Conservation (phyloP, 2,329 filamentous ascomycete species). For the Cryphonectria parasitica region DNA sequence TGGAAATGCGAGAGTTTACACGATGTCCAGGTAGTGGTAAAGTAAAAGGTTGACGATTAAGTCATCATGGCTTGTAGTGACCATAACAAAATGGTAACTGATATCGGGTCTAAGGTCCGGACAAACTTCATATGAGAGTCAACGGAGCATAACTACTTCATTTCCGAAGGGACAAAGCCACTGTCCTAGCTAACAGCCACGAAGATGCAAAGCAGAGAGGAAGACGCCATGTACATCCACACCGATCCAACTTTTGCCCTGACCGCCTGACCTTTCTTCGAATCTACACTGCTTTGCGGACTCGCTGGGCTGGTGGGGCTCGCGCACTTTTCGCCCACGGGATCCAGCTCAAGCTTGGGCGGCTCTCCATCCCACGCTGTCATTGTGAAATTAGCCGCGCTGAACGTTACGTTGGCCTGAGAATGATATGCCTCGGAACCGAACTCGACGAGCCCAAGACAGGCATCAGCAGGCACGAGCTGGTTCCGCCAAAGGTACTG, state of each 20-base stretch:
- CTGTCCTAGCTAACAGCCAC: not conserved
- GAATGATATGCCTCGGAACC: slow-evolving; percentile 39
- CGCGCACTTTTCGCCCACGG: slow-evolving; percentile 17
- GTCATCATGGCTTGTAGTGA: not conserved
- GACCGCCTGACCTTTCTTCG: slow-evolving; percentile 14
- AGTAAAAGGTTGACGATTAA: not conserved
- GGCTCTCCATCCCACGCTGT: slow-evolving; percentile 30
- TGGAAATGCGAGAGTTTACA: not conserved
- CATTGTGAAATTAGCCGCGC: slow-evolving; percentile 35
- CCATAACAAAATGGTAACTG: not conserved
- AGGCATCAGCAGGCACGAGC: slow-evolving; percentile 35
- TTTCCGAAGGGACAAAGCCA: slow-evolving; percentile 1
- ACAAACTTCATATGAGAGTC: not conserved
- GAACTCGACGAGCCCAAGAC: slow-evolving; percentile 39
- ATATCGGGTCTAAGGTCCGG: too few species aligned
- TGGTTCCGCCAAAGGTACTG: slow-evolving; percentile 38
- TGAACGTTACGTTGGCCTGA: slow-evolving; percentile 38
- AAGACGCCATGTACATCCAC: not conserved
- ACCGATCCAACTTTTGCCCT: not conserved
- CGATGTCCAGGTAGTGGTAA: not conserved
- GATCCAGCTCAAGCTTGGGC: slow-evolving; percentile 20
- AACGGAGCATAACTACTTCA: not conserved
- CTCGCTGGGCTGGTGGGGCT: slow-evolving; percentile 20
- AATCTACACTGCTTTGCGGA: slow-evolving; percentile 11
- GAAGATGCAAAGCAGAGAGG: not conserved